A percentile compares a stretch with the other conserved stretches of the same genome.
Conservation (phyloP, 1,284 basidiomycete genomes). For the Ceratobasidium papillatum region DNA sequence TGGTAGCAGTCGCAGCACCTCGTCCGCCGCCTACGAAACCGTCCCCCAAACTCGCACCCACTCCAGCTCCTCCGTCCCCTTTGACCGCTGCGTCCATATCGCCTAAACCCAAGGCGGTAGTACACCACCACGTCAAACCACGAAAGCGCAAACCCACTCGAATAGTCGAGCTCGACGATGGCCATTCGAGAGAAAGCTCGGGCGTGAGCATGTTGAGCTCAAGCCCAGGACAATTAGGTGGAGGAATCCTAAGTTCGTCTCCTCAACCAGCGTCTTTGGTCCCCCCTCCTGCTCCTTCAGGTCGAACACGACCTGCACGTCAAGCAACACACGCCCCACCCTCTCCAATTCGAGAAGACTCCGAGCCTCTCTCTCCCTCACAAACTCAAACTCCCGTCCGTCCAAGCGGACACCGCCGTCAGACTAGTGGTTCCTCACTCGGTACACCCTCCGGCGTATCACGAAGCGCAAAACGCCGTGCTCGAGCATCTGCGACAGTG, state of each 20-base stretch:
- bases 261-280: not conserved
- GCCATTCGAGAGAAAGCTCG: conserved; percentile 3
- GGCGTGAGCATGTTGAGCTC: conserved; percentile 44
- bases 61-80: conserved; percentile 13
- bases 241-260: conserved; percentile 48
- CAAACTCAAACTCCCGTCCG: not conserved
- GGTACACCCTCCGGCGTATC: conserved; percentile 17
- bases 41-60: conserved; percentile 21
- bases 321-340: conserved; percentile 1
- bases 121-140: conserved; percentile 27
- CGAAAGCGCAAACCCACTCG: conserved; percentile 46
- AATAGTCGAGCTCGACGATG: conserved; percentile 47
- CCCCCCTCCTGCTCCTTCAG: not conserved
- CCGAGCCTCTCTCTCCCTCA: conserved; percentile 27
- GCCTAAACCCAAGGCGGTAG: conserved; percentile 20
- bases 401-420: conserved; percentile 7
- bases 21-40: conserved; percentile 26
- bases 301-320: conserved; percentile 25
- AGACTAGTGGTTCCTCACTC: conserved; percentile 34
- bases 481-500: conserved; percentile 64
- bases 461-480: conserved; percentile 56
- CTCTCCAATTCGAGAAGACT: conserved; percentile 33
- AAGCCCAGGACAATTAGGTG: conserved; percentile 56
- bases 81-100: conserved; percentile 22
- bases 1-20: conserved; percentile 61